A percentile compares a stretch with the other conserved stretches of the same genome.
Conservation (phyloP, 2,329 filamentous ascomycete species). For the Colletotrichum godetiae region DNA sequence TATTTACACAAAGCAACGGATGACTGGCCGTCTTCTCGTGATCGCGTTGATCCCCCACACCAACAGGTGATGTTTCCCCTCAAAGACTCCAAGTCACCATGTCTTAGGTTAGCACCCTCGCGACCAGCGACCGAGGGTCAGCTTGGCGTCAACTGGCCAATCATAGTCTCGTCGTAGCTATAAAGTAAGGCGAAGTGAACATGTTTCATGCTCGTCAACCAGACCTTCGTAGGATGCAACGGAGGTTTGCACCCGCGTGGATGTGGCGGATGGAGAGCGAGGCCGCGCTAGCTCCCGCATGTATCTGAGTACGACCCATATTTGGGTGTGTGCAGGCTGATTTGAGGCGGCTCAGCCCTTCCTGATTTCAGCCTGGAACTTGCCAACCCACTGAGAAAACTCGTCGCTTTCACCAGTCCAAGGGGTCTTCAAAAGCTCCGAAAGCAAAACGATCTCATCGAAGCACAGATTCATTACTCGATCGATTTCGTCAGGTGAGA, state of each 20-base stretch:
- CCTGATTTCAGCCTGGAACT: conserved; percentile 65
- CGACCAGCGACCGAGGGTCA: conserved; percentile 7
- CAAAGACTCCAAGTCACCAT: conserved; percentile 15
- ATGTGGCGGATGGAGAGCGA: not conserved
- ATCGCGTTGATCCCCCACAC: conserved; percentile 15
- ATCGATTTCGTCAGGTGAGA: conserved; percentile 70
- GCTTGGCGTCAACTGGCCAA: conserved; percentile 29
- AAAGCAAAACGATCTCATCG: conserved; percentile 66
- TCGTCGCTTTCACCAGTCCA: conserved; percentile 78
- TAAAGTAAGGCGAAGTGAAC: not conserved
- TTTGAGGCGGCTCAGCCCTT: conserved; percentile 45
- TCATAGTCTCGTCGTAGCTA: conserved; percentile 5
- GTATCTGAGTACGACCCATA: conserved; percentile 3
- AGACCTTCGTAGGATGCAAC: not conserved
- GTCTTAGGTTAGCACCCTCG: conserved; percentile 21
- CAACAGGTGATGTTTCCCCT: conserved; percentile 21
- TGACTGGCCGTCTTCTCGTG: conserved; percentile 29
- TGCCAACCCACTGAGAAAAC: conserved; percentile 80
- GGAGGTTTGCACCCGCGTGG: conserved; percentile 2
- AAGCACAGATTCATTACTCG: conserved; percentile 69
- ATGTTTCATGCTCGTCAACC: not conserved
- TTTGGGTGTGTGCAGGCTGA: not conserved
- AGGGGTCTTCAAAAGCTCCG: conserved; percentile 64
- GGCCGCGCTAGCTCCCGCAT: conserved; percentile 13
- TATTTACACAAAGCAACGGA: conserved; percentile 8